phyloP scores from a whole-genome alignment of 345 rosid genomes.

The Eucalyptus erythrocorys region DNA sequence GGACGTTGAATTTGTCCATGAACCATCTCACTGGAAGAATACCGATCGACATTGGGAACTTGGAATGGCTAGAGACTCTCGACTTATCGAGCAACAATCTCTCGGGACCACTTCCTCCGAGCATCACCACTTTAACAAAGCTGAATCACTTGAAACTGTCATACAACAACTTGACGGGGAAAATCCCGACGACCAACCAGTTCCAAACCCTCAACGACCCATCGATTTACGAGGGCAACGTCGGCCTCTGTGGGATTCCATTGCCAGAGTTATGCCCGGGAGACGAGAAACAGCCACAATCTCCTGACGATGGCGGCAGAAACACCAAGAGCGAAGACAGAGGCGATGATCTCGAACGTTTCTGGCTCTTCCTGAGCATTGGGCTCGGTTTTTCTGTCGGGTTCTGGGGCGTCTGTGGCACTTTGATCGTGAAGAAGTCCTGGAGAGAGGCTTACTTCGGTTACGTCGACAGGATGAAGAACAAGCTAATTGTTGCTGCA shows the following conservation, averaged over 20 bases:
- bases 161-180: background rate
- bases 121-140: background rate
- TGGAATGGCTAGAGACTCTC: conserved; percentile 14
- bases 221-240: background rate
- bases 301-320: background rate
- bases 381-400: background rate
- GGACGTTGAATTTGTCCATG: conserved; percentile 24
- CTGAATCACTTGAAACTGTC: background rate
- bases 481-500: background rate
- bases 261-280: background rate
- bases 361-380: background rate
- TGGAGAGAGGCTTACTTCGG: background rate
- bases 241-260: background rate
- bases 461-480: background rate
- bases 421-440: background rate
- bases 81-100: conserved; percentile 38
- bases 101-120: conserved; percentile 26
- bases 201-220: background rate
- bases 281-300: background rate
- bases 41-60: conserved; percentile 20
- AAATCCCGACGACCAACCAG: background rate
- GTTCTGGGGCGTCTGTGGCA: background rate
- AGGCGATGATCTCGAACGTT: background rate
- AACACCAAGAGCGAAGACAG: background rate
- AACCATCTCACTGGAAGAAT: conserved; percentile 34